These are phyloP conservation scores for Obba rivulosa DNA, from an alignment of 768 basidiomycete species.

Conservation along the genomic window DNA sequence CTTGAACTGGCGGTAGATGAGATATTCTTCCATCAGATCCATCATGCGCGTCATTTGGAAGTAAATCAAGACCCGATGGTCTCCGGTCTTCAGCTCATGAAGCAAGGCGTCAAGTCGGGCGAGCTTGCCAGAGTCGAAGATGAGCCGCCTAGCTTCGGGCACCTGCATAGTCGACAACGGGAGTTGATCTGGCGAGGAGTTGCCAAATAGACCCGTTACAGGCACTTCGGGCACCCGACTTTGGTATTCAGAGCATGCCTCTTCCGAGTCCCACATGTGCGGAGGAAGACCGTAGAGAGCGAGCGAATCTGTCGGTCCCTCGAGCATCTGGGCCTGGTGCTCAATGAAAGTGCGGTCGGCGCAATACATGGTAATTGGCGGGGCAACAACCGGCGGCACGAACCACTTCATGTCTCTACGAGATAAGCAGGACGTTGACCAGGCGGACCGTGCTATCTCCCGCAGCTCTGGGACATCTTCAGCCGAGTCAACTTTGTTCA, in stretches of 20 bases:
- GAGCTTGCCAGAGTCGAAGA: slow-evolving; percentile 95
- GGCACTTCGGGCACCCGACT: slow-evolving; percentile 54
- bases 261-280: slow-evolving; percentile 52
- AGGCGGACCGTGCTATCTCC: slow-evolving; percentile 57
- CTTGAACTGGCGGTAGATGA: slow-evolving; percentile 95
- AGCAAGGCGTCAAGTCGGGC: slow-evolving; percentile 86
- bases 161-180: slow-evolving; percentile 85
- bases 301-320: slow-evolving; percentile 69
- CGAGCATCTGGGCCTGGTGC: slow-evolving; percentile 49
- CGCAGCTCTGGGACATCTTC: slow-evolving; percentile 46
- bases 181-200: slow-evolving; percentile 66
- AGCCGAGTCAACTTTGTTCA: slow-evolving; percentile 22
- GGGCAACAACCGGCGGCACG: slow-evolving; percentile 80
- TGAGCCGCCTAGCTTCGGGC: slow-evolving; percentile 89
- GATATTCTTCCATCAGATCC: slow-evolving; percentile 98
- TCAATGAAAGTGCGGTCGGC: slow-evolving; percentile 78
- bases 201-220: slow-evolving; percentile 59
- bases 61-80: slow-evolving; percentile 92
- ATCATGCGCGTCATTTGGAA: slow-evolving; percentile 99
- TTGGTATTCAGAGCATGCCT: slow-evolving; percentile 42
- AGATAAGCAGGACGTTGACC: slow-evolving; percentile 77
- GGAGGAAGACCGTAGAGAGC: slow-evolving; percentile 83
- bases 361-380: slow-evolving; percentile 69
- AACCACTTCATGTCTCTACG: slow-evolving; percentile 80
- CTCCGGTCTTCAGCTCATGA: slow-evolving; percentile 85